Conservation (phyloP, 1,284 basidiomycete genomes). For the Termitomyces sp. region DNA sequence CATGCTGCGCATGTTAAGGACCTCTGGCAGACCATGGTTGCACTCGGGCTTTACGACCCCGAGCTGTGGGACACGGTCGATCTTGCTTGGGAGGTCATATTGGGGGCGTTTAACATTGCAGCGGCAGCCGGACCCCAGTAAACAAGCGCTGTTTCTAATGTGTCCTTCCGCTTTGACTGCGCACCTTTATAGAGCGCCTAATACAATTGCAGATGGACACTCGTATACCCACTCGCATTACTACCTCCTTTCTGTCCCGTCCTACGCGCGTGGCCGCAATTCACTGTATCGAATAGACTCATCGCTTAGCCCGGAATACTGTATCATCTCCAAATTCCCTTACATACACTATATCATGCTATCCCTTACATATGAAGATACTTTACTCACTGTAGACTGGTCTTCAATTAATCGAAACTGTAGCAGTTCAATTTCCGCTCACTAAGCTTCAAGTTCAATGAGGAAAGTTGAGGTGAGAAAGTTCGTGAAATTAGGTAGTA, state of each 20-base stretch:
- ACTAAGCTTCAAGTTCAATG: too few relatives aligned
- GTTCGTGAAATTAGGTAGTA: too few relatives aligned
- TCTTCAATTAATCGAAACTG: background rate
- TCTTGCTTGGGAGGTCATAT: slow-evolving; percentile 66
- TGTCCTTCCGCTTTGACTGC: background rate
- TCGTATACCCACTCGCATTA: background rate
- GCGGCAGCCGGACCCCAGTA: slow-evolving; percentile 33
- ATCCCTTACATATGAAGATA: background rate
- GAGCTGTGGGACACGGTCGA: slow-evolving; percentile 68
- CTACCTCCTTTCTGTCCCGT: background rate
- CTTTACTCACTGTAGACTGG: background rate
- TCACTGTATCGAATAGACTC: slow-evolving; percentile 15
- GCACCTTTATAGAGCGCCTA: background rate
- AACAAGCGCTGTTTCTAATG: background rate
- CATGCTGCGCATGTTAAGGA: slow-evolving; percentile 64
- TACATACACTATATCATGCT: slow-evolving; percentile 1
- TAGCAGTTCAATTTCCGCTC: slow-evolving; percentile 3
- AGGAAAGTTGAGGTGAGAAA: too few relatives aligned
- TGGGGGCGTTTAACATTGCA: slow-evolving; percentile 61
- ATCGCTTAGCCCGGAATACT: slow-evolving; percentile 5
- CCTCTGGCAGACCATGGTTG: slow-evolving; percentile 67
- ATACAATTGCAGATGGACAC: background rate
- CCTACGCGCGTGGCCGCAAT: slow-evolving; percentile 7
- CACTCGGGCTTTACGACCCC: slow-evolving; percentile 61
- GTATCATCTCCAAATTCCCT: slow-evolving; percentile 6